Evolutionary conservation across 1,284 basidiomycete species (phyloP).

Genomic region (Irpex lacteus): DNA sequence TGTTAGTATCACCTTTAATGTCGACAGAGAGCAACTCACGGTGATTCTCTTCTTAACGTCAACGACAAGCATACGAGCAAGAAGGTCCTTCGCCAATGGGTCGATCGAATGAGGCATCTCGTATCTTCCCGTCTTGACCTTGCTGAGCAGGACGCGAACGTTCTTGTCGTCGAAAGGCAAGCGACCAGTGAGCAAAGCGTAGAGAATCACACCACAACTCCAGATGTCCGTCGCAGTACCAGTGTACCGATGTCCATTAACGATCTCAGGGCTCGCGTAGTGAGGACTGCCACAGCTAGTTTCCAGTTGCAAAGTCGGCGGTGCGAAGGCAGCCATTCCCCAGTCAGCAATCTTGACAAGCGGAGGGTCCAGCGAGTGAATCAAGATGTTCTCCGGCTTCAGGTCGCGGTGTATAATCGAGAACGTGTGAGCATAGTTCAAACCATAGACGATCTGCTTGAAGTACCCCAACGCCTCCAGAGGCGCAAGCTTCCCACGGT

Average conservation of each 20-base stretch:
- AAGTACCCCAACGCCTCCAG: slow-evolving; percentile 92
- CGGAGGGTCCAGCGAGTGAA: slow-evolving; percentile 80
- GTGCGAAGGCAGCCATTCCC: slow-evolving; percentile 96
- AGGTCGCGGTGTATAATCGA: slow-evolving; percentile 99
- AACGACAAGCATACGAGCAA: slow-evolving; percentile 87
- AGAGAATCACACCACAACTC: slow-evolving; percentile 92
- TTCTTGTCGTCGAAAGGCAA: slow-evolving; percentile 91
- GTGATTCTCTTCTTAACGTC: slow-evolving; percentile 86
- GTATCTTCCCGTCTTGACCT: slow-evolving; percentile 89
- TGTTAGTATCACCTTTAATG: slow-evolving; percentile 9
- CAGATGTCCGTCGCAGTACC: slow-evolving; percentile 94
- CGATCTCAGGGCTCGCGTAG: slow-evolving; percentile 98
- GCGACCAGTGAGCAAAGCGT: slow-evolving; percentile 82
- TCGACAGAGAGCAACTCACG: slow-evolving; percentile 42
- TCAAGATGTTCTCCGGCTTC: slow-evolving; percentile 96
- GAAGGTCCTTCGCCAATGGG: slow-evolving; percentile 70
- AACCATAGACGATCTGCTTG: slow-evolving; percentile 94
- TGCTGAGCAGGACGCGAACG: slow-evolving; percentile 78
- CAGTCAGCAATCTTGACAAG: slow-evolving; percentile 98
- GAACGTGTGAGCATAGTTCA: slow-evolving; percentile 98
- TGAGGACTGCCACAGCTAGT: slow-evolving; percentile 98
- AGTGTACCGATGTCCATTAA: slow-evolving; percentile 91
- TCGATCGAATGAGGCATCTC: slow-evolving; percentile 77
- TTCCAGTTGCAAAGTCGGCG: slow-evolving; percentile 81
- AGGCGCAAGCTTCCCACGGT: slow-evolving; percentile 78